Evolutionary conservation across 768 basidiomycete genomes (phyloP).

Genomic region (Mycena albidolilacea): DNA sequence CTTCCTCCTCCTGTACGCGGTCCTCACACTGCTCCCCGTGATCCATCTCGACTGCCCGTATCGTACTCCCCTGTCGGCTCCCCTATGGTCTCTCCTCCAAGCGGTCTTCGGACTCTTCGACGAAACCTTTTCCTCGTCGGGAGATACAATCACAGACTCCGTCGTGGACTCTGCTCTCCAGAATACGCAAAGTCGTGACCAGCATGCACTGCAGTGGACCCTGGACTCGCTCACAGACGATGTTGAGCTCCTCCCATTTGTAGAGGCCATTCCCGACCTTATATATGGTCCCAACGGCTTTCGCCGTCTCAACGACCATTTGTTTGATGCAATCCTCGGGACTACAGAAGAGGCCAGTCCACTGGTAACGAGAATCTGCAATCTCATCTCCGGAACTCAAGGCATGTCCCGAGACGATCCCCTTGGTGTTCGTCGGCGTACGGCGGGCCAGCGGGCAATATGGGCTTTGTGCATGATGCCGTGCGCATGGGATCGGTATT

Average conservation of each 20-base stretch:
- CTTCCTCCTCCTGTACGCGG: no score
- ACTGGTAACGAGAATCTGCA: constrained; percentile 7
- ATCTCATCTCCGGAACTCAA: background rate
- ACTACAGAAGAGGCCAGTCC: constrained; percentile 12
- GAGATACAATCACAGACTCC: constrained; percentile 6
- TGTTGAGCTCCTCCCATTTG: background rate
- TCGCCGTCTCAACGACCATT: constrained; percentile 1
- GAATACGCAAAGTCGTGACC: background rate
- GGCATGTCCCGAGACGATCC: background rate
- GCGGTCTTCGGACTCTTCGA: no score
- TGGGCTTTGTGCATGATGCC: no score
- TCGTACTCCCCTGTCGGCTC: no score
- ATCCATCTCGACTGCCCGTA: no score
- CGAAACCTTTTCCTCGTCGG: no score
- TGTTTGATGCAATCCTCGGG: constrained; percentile 8
- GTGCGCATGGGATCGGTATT: no score
- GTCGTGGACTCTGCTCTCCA: background rate
- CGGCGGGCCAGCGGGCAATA: no score
- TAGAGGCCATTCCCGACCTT: no score
- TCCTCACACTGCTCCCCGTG: no score
- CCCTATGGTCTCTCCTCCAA: no score
- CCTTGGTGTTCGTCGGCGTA: no score
- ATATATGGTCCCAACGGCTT: background rate
- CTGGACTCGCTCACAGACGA: constrained; percentile 23
- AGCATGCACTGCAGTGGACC: constrained; percentile 21